Evolutionary conservation across 768 basidiomycete genomes (phyloP).

Genomic region (Exsudoporus frostii): DNA sequence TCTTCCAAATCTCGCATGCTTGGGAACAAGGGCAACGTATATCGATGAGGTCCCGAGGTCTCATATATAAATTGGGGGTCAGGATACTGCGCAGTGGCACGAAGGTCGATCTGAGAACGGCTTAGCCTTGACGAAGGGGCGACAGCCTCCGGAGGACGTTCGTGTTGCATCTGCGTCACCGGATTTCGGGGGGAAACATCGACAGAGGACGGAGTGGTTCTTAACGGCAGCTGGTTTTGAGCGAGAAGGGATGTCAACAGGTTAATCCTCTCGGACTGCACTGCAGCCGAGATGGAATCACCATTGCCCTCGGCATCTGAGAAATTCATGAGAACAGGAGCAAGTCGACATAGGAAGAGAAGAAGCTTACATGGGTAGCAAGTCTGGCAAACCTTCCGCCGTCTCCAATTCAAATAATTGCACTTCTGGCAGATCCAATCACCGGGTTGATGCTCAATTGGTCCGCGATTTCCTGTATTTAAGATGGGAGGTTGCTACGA

Average conservation of each 20-base stretch:
- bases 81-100: constrained; percentile 42
- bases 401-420: constrained; percentile 84
- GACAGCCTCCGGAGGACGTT: constrained; percentile 38
- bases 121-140: constrained; percentile 37
- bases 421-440: constrained; percentile 85
- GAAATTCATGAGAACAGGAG: constrained; percentile 8
- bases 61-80: constrained; percentile 64
- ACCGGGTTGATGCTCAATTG: constrained; percentile 81
- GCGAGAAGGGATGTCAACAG: constrained; percentile 72
- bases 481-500: constrained; percentile 77
- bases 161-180: constrained; percentile 44
- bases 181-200: constrained; percentile 41
- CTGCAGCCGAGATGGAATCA: constrained; percentile 80
- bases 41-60: constrained; percentile 47
- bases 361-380: constrained; percentile 71
- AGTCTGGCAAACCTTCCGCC: constrained; percentile 87
- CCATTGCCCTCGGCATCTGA: constrained; percentile 85
- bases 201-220: constrained; percentile 13
- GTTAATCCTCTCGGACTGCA: constrained; percentile 81
- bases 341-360: constrained; percentile 6
- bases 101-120: constrained; percentile 46
- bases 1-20: constrained; percentile 24
- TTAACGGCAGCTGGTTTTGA: constrained; percentile 43
- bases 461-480: constrained; percentile 85
- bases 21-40: constrained; percentile 40